These are phyloP conservation scores for Botrytis byssoidea DNA, from an alignment of 2,329 filamentous ascomycete genomes.

Conservation along the genomic window DNA sequence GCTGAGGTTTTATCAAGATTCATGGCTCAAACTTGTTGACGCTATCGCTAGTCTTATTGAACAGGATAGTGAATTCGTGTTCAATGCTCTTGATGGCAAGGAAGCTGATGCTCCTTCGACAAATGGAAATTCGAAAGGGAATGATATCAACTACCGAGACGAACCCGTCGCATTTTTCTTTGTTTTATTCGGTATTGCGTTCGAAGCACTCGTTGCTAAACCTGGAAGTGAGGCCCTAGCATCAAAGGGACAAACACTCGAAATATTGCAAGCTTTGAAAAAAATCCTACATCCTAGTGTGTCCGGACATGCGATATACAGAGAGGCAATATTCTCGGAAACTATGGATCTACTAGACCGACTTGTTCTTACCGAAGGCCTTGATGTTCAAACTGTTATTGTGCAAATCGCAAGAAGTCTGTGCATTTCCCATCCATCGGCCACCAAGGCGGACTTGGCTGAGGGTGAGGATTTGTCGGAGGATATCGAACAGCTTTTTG, in stretches of 20 bases:
- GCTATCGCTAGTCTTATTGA: slow-evolving; percentile 97
- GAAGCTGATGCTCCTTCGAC: slow-evolving; percentile 46
- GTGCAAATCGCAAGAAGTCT: slow-evolving; percentile 90
- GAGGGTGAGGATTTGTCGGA: slow-evolving; percentile 83
- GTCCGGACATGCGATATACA: slow-evolving; percentile 93
- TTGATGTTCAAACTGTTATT: slow-evolving; percentile 86
- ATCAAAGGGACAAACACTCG: slow-evolving; percentile 75
- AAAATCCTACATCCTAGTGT: slow-evolving; percentile 94
- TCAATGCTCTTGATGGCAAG: slow-evolving; percentile 92
- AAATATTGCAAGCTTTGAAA: slow-evolving; percentile 86
- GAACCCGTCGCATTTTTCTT: slow-evolving; percentile 99
- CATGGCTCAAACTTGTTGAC: slow-evolving; percentile 94
- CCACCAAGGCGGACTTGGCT: slow-evolving; percentile 63
- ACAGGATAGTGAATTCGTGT: slow-evolving; percentile 96
- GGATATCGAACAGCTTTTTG: slow-evolving; percentile 96
- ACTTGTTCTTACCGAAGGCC: slow-evolving; percentile 84
- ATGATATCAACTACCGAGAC: slow-evolving; percentile 95
- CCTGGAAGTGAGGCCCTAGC: slow-evolving; percentile 66
- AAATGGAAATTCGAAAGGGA: slow-evolving; percentile 55
- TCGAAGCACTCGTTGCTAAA: slow-evolving; percentile 88
- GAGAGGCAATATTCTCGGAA: slow-evolving; percentile 92
- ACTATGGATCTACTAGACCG: slow-evolving; percentile 95
- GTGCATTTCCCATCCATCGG: slow-evolving; percentile 88
- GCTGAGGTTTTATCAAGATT: slow-evolving; percentile 93
- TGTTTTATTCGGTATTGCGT: slow-evolving; percentile 92